phyloP scores from a whole-genome alignment of 1,284 basidiomycete genomes.

The Cutaneotrichosporon daszewskae region DNA sequence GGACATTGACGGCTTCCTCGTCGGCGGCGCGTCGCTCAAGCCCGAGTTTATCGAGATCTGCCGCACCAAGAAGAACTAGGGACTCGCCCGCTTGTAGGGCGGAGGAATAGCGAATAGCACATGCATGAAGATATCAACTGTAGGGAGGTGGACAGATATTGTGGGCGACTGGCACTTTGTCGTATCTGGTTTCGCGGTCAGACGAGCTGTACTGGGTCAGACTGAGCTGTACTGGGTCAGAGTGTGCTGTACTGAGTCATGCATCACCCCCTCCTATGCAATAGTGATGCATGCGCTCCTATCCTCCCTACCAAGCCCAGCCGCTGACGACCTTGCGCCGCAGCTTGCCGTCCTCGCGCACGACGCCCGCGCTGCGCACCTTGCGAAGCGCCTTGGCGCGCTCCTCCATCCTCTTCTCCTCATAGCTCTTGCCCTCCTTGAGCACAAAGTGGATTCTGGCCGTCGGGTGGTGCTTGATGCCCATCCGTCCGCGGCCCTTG shows the following conservation, averaged over 20 bases:
- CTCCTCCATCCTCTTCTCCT: constrained; percentile 61
- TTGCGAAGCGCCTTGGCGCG: constrained; percentile 63
- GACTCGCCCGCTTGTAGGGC: no score
- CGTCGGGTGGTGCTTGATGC: constrained; percentile 70
- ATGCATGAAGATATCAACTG: no score
- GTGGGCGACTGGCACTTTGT: no score
- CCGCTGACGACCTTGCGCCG: constrained; percentile 59
- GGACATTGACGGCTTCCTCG: constrained; percentile 98
- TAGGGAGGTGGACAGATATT: no score
- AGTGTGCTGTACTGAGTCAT: no score
- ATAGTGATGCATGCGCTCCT: no score
- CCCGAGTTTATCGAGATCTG: constrained; percentile 93
- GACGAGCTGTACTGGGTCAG: no score
- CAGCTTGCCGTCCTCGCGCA: constrained; percentile 70
- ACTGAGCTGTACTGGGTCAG: no score
- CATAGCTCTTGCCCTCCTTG: constrained; percentile 73
- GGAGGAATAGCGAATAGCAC: no score
- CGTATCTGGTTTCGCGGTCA: no score
- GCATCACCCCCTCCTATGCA: no score
- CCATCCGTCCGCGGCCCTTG: constrained; percentile 75
- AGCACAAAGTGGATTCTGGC: constrained; percentile 74
- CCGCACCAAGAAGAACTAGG: constrained; percentile 54
- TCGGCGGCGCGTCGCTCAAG: constrained; percentile 95
- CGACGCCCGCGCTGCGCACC: constrained; percentile 70
- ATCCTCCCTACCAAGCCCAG: constrained; percentile 82